Evolutionary conservation across 257 asterid species (phyloP).

Genomic region (Solanum tarijense): DNA sequence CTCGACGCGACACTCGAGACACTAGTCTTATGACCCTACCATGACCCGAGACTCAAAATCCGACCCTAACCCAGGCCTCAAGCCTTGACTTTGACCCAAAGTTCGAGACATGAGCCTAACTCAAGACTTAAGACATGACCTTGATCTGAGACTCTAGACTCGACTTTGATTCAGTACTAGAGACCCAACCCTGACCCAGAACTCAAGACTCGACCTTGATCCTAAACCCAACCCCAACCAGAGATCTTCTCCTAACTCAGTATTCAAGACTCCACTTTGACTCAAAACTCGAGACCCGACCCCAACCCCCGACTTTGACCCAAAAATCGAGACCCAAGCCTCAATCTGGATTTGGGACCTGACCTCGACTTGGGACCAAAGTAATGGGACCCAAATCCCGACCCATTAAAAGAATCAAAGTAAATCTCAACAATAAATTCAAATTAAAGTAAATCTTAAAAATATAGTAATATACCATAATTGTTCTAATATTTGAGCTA

Average conservation of each 20-base stretch:
- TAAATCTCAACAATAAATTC: neutral
- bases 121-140: neutral
- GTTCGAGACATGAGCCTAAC: neutral
- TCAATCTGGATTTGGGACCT: neutral
- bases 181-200: neutral
- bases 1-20: neutral
- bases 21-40: neutral
- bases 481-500: neutral
- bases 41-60: neutral
- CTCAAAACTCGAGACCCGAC: neutral
- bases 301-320: neutral
- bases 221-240: neutral
- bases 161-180: neutral
- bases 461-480: neutral
- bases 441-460: neutral
- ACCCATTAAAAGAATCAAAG: neutral
- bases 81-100: neutral
- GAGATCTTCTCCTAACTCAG: neutral
- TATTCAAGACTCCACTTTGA: neutral
- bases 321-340: neutral
- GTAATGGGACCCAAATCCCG: neutral
- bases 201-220: neutral
- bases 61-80: neutral
- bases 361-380: neutral
- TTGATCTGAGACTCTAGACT: neutral